Evolutionary conservation across 2,329 filamentous ascomycete species (phyloP), one percentile per base, ranked within the genome.

Genomic region (Pseudomassariella vexata): DNA sequence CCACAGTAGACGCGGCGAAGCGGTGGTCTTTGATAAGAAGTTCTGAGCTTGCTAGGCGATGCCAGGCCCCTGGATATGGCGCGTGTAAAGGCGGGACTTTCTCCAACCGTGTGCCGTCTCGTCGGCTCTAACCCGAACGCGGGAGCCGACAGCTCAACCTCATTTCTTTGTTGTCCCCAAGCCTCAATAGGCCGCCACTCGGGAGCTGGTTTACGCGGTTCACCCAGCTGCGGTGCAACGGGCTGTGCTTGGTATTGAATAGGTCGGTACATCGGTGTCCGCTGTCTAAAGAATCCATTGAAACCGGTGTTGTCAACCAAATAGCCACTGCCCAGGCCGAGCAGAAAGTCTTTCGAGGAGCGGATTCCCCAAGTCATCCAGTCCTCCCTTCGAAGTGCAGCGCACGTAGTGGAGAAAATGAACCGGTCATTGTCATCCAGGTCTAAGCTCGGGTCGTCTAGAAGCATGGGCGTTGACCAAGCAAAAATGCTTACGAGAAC

Each of bases 1-100:
- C 68, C 65, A 57, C 89, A 95, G 52, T 77, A 80, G 30, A 88
- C 81, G 44, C 86, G 84, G 16, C 78, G 74, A 31, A 86, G 72
- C 16, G 77, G 73, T 15, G 68, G 65, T 17, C 70, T 60, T 37
- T 71, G 70, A 35, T 72, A 73, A 1, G 66, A 57, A 2, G 65
- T 55, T 25, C 62, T 56, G 17, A 60, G 50, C 40, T 62, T 61
- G 4, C 55, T 49, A 6, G 69, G 65, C 6, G 68, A 66, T 15
- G 59, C 63, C 17, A 63, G 51, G 0, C 56, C 51, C 36, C 60
- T 53, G n/a, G 60, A 52, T 16, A 57, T 50, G 16, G 55, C 55
- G 12, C 59, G 58, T 1, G 52, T 43, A 32, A 63, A 64, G 0
- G 57, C 56, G 3, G 68, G 63, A 19, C 63, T 64, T 39, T 66